A percentile compares a stretch with the other conserved stretches of the same genome.
Evolutionary conservation across 1,139 yeast species (phyloP).

Genomic region (Debaryomyces robertsiae): DNA sequence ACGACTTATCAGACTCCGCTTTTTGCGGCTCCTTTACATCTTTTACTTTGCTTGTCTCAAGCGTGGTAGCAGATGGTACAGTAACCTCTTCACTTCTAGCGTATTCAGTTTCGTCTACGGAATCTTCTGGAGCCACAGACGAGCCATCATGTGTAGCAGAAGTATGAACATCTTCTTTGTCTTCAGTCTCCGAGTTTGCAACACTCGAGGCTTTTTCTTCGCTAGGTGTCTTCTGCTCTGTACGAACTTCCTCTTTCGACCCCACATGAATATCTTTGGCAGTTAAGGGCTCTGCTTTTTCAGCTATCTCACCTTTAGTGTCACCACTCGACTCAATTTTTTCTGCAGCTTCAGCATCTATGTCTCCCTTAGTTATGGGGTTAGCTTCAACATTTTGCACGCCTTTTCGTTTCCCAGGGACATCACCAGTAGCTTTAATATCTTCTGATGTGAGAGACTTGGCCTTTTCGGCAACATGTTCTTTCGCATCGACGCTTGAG

Average conservation of each 20-base stretch:
- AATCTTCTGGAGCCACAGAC: neutral
- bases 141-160: neutral
- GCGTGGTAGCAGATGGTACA: neutral
- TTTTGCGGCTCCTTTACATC: no score
- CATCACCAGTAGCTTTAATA: neutral
- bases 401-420: no score
- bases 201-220: no score
- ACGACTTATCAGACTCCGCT: no score
- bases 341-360: constrained; percentile 1
- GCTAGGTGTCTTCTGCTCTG: neutral
- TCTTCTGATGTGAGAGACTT: neutral
- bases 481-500: neutral
- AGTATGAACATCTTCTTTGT: neutral
- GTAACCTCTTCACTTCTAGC: neutral
- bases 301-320: neutral
- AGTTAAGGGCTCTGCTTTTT: constrained; percentile 3
- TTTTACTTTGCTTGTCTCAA: no score
- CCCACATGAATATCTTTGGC: neutral
- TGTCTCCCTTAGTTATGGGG: neutral
- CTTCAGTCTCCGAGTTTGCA: constrained; percentile 8
- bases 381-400: neutral
- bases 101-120: constrained; percentile 4
- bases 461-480: neutral
- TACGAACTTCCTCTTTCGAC: neutral
- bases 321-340: neutral